phyloP scores from a whole-genome alignment of 495 filamentous ascomycete species.

The Hypoxylon perforatum region DNA sequence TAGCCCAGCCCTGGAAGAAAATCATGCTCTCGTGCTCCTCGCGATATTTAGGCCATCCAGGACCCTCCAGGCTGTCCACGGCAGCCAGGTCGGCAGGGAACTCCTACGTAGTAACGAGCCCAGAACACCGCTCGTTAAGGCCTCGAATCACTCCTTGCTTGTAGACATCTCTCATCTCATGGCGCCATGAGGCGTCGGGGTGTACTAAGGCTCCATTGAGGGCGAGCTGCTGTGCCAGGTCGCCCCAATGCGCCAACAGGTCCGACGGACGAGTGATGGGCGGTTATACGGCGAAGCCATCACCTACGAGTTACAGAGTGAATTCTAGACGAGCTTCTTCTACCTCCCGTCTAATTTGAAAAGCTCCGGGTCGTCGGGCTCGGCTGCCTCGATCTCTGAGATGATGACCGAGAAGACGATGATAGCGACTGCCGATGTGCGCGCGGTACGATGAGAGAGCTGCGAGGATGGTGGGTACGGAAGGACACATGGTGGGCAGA shows the following conservation, averaged over 20 bases:
- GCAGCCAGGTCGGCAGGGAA: background rate
- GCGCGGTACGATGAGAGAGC: slow-evolving; percentile 10
- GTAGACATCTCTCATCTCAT: background rate
- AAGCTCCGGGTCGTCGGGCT: slow-evolving; percentile 1
- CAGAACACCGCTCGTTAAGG: background rate
- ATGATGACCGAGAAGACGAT: background rate
- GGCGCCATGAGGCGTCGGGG: background rate
- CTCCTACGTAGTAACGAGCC: background rate
- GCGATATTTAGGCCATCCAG: background rate
- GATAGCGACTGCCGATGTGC: background rate
- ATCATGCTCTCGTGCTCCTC: background rate
- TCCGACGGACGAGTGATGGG: background rate
- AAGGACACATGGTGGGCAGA: too few species aligned
- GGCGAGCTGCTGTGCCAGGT: background rate
- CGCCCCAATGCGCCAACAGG: background rate
- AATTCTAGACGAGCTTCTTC: background rate
- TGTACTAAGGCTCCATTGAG: background rate
- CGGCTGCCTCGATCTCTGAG: slow-evolving; percentile 1
- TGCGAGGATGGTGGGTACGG: slow-evolving; percentile 1
- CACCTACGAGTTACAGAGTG: background rate
- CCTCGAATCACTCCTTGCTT: background rate
- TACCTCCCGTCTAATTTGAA: background rate
- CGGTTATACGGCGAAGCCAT: background rate
- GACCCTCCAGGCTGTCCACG: background rate
- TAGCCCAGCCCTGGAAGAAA: background rate